phyloP scores from a whole-genome alignment of 805 yeast genomes.

The Aciculoconidium aculeatum region DNA sequence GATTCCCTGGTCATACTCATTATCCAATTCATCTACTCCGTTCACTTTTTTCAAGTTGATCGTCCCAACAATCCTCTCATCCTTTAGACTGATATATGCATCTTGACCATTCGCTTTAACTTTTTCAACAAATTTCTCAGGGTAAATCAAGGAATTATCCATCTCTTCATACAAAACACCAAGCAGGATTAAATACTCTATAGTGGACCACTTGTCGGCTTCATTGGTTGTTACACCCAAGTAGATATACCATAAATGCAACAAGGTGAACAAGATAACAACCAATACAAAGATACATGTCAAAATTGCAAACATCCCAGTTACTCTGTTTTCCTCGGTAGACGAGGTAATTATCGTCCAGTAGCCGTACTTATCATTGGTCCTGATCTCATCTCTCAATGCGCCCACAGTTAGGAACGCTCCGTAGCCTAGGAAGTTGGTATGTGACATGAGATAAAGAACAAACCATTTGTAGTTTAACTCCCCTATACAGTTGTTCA shows the following conservation, averaged over 20 bases:
- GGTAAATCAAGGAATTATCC: neutral
- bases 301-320: slow-evolving; percentile 38
- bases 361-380: slow-evolving; percentile 6
- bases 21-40: slow-evolving; percentile 26
- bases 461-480: slow-evolving; percentile 60
- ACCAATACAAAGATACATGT: slow-evolving; percentile 40
- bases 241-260: slow-evolving; percentile 45
- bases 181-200: slow-evolving; percentile 39
- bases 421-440: slow-evolving; percentile 18
- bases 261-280: slow-evolving; percentile 19
- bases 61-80: slow-evolving; percentile 13
- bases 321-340: slow-evolving; percentile 15
- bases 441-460: slow-evolving; percentile 47
- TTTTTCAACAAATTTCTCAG: slow-evolving; percentile 8
- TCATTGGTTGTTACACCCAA: slow-evolving; percentile 77
- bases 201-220: slow-evolving; percentile 61
- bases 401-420: slow-evolving; percentile 14
- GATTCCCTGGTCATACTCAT: slow-evolving; percentile 49
- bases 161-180: slow-evolving; percentile 7
- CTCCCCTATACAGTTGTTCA: slow-evolving; percentile 70
- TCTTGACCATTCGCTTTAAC: slow-evolving; percentile 9
- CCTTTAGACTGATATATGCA: slow-evolving; percentile 25
- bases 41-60: slow-evolving; percentile 13
- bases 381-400: slow-evolving; percentile 5
- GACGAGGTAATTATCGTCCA: slow-evolving; percentile 16